Evolutionary conservation across 1,284 basidiomycete genomes (phyloP).

Genomic region (Ceratorhiza oryzae-sativae): DNA sequence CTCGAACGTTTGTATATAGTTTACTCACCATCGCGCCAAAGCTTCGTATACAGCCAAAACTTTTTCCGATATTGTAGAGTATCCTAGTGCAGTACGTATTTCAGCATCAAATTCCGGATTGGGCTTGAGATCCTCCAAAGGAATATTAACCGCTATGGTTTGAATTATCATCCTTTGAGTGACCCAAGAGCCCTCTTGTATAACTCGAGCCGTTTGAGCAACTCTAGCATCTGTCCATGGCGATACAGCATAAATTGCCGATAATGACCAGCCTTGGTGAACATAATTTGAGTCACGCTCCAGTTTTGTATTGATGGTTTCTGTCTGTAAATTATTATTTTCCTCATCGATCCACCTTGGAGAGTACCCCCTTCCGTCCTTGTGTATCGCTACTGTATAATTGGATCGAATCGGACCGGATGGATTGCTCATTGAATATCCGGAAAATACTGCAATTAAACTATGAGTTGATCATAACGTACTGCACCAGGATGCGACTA

Average conservation of each 20-base stretch:
- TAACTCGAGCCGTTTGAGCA: not conserved
- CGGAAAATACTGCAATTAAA: not conserved
- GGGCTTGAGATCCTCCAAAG: not conserved
- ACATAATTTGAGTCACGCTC: conserved; percentile 11
- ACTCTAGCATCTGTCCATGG: conserved; percentile 2
- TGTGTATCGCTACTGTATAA: not conserved
- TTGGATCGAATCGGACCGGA: not conserved
- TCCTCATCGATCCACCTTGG: not conserved
- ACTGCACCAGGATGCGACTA: no score
- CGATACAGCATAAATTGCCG: not conserved
- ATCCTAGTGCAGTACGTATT: not conserved
- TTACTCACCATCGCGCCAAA: conserved; percentile 1
- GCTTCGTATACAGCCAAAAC: not conserved
- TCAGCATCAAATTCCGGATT: not conserved
- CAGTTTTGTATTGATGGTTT: not conserved
- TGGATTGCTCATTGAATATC: not conserved
- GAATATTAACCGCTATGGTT: not conserved
- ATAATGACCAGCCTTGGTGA: conserved; percentile 20
- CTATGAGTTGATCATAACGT: not conserved
- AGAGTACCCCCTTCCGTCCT: not conserved
- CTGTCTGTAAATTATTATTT: not conserved
- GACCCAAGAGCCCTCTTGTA: not conserved
- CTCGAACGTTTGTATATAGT: not conserved
- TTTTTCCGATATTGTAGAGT: not conserved
- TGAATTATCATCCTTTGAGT: not conserved